Conservation (phyloP, 2,329 filamentous ascomycete genomes). For the Paecilomyces fulvus region DNA sequence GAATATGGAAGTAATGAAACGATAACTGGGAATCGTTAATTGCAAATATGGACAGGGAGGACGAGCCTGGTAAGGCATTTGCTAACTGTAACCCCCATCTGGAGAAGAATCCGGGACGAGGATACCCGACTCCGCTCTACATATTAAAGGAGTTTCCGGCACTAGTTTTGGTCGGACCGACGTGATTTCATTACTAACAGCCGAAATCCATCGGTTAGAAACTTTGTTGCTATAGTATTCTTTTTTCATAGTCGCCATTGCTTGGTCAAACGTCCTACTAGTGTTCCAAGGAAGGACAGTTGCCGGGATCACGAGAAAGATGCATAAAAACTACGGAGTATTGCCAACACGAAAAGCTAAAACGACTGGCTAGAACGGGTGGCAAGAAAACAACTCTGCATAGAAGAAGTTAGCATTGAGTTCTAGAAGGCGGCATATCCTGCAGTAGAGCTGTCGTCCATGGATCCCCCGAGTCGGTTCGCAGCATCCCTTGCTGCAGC, state of each 20-base stretch:
- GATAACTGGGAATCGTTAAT: no score
- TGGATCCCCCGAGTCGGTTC: background rate
- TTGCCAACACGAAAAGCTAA: background rate
- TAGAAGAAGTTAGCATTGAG: background rate
- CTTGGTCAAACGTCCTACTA: background rate
- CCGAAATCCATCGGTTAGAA: background rate
- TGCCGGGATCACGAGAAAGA: background rate
- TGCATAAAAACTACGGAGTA: background rate
- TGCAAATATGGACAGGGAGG: no score
- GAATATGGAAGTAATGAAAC: no score
- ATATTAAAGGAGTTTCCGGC: background rate
- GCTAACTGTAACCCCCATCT: no score
- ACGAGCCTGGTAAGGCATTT: no score
- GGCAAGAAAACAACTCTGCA: background rate
- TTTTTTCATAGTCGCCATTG: background rate
- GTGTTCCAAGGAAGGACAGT: background rate
- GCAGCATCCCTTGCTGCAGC: background rate
- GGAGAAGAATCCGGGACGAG: no score
- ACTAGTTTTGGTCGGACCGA: background rate
- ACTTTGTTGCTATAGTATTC: background rate
- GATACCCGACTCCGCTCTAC: background rate
- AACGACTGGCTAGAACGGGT: background rate
- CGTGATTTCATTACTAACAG: background rate
- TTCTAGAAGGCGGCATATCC: background rate
- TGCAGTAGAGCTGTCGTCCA: background rate